phyloP scores from a whole-genome alignment of 305 asterid genomes.

The Lippia alba region DNA sequence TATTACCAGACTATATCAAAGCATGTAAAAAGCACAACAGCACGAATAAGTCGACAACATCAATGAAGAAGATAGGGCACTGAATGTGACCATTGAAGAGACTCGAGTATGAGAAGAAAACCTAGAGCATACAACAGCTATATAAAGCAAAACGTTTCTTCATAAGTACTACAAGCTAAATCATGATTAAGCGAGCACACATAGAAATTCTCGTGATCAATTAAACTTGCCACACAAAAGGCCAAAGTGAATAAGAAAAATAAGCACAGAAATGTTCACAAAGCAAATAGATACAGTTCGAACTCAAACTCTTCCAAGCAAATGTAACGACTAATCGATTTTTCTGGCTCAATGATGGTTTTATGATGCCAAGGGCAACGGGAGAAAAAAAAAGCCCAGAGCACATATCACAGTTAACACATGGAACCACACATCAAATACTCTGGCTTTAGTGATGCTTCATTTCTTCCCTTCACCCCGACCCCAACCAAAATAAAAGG shows the following conservation, averaged over 20 bases:
- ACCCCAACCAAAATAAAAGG: background rate
- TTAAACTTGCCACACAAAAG: background rate
- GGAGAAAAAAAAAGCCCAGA: background rate
- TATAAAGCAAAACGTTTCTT: background rate
- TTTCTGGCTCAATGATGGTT: background rate
- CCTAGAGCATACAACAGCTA: background rate
- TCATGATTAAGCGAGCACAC: background rate
- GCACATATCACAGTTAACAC: conserved; percentile 2
- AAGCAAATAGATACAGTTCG: conserved; percentile 21
- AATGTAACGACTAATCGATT: background rate
- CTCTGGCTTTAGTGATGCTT: background rate
- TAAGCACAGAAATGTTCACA: conserved; percentile 7
- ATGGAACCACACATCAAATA: conserved; percentile 1
- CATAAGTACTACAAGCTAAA: background rate
- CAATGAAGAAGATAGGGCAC: conserved; percentile 1
- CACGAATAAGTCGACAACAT: background rate
- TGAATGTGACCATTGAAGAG: background rate
- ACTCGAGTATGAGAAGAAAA: background rate
- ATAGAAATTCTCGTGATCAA: background rate
- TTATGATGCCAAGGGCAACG: conserved; percentile 5
- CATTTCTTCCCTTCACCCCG: background rate
- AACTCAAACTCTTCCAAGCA: conserved; percentile 17
- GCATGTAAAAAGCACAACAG: background rate
- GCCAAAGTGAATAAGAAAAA: background rate
- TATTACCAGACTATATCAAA: conserved; percentile 12